Percentiles rank a stretch among this genome's conserved stretches.
These are phyloP conservation scores for Corchorus olitorius DNA, from an alignment of 345 rosid genomes.

Conservation along the genomic window DNA sequence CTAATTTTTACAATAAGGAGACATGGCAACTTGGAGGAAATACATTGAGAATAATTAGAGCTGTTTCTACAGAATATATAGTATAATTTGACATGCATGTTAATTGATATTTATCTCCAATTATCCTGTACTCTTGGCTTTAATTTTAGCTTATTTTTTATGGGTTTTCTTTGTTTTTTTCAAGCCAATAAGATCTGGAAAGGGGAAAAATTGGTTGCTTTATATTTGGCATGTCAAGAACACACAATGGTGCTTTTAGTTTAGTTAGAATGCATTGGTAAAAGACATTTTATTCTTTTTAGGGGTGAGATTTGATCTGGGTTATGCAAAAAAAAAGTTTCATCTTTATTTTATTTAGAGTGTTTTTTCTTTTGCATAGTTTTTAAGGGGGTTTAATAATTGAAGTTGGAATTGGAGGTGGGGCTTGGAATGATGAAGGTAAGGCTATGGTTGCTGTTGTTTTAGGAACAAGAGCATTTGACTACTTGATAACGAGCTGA, in stretches of 20 bases:
- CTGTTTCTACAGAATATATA: too few species aligned
- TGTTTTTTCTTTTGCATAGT: not conserved
- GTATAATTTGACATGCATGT: too few species aligned
- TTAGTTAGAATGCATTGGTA: constrained; percentile 25
- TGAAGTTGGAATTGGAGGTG: constrained; percentile 56
- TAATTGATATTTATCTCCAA: constrained; percentile 17
- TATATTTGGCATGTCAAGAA: constrained; percentile 7
- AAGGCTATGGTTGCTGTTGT: constrained; percentile 66
- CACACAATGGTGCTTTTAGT: constrained; percentile 14
- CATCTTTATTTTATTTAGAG: constrained; percentile 1
- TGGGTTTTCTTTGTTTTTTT: constrained; percentile 30
- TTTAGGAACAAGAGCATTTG: constrained; percentile 75
- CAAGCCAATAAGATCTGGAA: constrained; percentile 50
- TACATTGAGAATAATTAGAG: too few species aligned
- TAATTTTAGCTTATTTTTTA: constrained; percentile 20
- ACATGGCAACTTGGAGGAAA: too few species aligned
- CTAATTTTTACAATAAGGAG: not conserved
- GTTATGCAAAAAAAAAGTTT: constrained; percentile 1
- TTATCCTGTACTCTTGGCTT: constrained; percentile 9
- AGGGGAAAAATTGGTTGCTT: constrained; percentile 15
- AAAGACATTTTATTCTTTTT: not conserved
- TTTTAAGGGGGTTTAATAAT: constrained; percentile 28
- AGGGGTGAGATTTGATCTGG: constrained; percentile 29
- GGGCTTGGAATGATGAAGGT: constrained; percentile 78
- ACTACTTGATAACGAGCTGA: constrained; percentile 70